Conservation (phyloP, 2,329 filamentous ascomycete species). For the Penicillium olsonii region DNA sequence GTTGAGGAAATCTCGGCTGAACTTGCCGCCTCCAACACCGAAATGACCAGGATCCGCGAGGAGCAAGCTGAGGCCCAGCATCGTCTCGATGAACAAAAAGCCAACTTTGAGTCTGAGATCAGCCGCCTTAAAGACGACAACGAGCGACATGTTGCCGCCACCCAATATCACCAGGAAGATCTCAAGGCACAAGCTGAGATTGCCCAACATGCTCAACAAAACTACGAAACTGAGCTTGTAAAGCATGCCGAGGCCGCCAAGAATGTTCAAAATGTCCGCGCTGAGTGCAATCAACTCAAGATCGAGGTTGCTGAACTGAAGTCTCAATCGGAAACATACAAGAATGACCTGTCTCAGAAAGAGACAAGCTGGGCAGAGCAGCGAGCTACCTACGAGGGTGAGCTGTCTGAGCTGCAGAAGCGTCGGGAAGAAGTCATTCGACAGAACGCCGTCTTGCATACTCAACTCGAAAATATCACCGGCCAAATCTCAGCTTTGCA, state of each 20-base stretch:
- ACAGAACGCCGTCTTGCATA: slow-evolving; percentile 87
- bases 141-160: slow-evolving; percentile 74
- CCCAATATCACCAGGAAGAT: slow-evolving; percentile 85
- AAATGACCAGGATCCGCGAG: slow-evolving; percentile 77
- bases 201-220: slow-evolving; percentile 86
- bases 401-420: slow-evolving; percentile 75
- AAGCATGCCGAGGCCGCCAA: slow-evolving; percentile 96
- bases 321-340: slow-evolving; percentile 83
- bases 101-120: slow-evolving; percentile 75
- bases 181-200: slow-evolving; percentile 92
- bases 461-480: slow-evolving; percentile 82
- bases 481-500: slow-evolving; percentile 78
- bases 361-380: slow-evolving; percentile 87
- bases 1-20: slow-evolving; percentile 82
- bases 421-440: slow-evolving; percentile 80
- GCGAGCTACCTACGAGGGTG: slow-evolving; percentile 76
- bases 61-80: slow-evolving; percentile 73
- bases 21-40: slow-evolving; percentile 75
- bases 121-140: slow-evolving; percentile 79
- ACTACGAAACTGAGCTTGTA: slow-evolving; percentile 90
- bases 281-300: slow-evolving; percentile 79
- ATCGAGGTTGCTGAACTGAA: slow-evolving; percentile 73
- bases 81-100: slow-evolving; percentile 79
- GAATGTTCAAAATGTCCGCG: slow-evolving; percentile 73
- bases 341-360: slow-evolving; percentile 73